phyloP scores from a whole-genome alignment of 2,329 filamentous ascomycete genomes.

The Epichloe coenophiala region DNA sequence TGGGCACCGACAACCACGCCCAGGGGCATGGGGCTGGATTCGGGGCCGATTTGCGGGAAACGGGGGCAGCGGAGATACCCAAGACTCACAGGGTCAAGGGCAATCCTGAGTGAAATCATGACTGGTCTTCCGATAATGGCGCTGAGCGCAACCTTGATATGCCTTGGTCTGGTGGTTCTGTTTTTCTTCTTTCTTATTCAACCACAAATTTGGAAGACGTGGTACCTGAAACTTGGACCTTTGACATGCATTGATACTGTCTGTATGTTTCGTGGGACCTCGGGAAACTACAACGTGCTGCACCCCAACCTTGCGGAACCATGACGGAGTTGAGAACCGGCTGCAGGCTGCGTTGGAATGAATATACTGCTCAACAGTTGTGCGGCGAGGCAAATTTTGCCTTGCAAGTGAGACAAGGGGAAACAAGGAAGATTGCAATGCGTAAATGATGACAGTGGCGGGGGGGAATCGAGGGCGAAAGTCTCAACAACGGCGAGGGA shows the following conservation, averaged over 20 bases:
- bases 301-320: background rate
- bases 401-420: background rate
- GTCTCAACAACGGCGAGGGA: too few relatives aligned
- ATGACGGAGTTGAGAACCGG: background rate
- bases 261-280: background rate
- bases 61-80: constrained; percentile 14
- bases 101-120: constrained; percentile 11
- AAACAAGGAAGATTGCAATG: background rate
- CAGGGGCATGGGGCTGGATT: constrained; percentile 30
- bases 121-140: background rate
- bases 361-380: background rate
- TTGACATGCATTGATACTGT: background rate
- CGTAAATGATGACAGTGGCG: background rate
- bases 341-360: background rate
- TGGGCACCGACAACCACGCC: constrained; percentile 18
- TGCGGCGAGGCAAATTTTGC: background rate
- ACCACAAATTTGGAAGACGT: background rate
- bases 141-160: background rate
- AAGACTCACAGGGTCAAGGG: constrained; percentile 16
- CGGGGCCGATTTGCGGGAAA: constrained; percentile 24
- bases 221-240: background rate
- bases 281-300: background rate
- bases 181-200: background rate
- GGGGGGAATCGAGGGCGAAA: background rate
- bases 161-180: background rate